Evolutionary conservation across 192 early-diverging fungal species (phyloP).

Genomic region (Podila epicladia): DNA sequence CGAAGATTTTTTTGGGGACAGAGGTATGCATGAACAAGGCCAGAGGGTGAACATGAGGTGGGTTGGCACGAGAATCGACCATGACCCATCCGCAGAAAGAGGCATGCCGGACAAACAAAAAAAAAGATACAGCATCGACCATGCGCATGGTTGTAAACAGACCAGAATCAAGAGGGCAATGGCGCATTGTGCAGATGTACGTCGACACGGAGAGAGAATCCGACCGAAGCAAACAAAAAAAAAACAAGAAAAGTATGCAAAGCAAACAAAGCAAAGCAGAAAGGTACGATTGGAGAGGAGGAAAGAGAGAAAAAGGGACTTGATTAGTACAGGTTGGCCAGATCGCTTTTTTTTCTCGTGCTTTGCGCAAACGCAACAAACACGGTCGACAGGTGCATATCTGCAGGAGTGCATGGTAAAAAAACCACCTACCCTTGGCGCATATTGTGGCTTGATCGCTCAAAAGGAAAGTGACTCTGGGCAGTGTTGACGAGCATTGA

Average conservation of each 20-base stretch:
- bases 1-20: neutral
- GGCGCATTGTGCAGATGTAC: neutral
- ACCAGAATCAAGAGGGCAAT: constrained; percentile 1
- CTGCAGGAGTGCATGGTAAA: constrained; percentile 3
- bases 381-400: neutral
- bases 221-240: neutral
- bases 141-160: neutral
- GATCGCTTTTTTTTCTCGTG: neutral
- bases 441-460: constrained; percentile 20
- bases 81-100: neutral
- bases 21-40: neutral
- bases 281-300: neutral
- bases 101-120: neutral
- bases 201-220: neutral
- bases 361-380: neutral
- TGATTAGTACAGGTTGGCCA: constrained; percentile 5
- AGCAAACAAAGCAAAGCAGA: neutral
- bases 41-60: neutral
- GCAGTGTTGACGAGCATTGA: constrained; percentile 42
- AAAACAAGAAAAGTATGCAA: neutral
- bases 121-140: neutral
- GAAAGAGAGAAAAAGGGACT: constrained; percentile 3
- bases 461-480: constrained; percentile 17
- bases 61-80: neutral
- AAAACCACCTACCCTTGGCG: constrained; percentile 37